Evolutionary conservation across 2,329 filamentous ascomycete genomes (phyloP).

Genomic region (Fusarium piperis): DNA sequence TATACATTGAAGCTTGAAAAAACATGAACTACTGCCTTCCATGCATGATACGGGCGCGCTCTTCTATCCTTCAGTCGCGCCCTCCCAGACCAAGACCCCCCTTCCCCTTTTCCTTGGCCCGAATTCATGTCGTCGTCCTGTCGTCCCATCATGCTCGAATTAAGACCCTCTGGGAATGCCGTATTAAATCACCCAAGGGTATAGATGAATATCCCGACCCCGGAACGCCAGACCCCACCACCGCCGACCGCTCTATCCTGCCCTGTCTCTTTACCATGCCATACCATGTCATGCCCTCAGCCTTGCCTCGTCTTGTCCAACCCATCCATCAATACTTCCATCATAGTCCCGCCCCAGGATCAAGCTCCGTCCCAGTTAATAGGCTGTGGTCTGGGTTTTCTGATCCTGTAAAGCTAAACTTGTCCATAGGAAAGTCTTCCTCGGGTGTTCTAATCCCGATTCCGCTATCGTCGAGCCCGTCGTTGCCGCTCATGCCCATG

Average conservation of each 20-base stretch:
- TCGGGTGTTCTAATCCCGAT: conserved; percentile 77
- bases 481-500: conserved; percentile 50
- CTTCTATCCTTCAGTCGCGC: not conserved
- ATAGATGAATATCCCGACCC: conserved; percentile 34
- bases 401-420: conserved; percentile 59
- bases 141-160: conserved; percentile 46
- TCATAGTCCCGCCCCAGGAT: conserved; percentile 33
- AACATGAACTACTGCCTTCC: not conserved
- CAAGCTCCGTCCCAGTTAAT: conserved; percentile 45
- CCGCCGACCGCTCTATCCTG: conserved; percentile 2
- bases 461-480: conserved; percentile 75
- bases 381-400: conserved; percentile 50
- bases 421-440: conserved; percentile 70
- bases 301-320: not conserved
- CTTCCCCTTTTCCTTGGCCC: conserved; percentile 13
- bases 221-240: conserved; percentile 37
- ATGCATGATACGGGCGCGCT: not conserved
- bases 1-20: conserved; percentile 24
- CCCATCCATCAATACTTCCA: not conserved
- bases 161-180: conserved; percentile 32
- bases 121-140: conserved; percentile 47
- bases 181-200: conserved; percentile 38
- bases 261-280: not conserved
- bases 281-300: not conserved
- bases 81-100: not conserved